phyloP scores from a whole-genome alignment of 2,329 filamentous ascomycete genomes.

The Alternaria infectoria region DNA sequence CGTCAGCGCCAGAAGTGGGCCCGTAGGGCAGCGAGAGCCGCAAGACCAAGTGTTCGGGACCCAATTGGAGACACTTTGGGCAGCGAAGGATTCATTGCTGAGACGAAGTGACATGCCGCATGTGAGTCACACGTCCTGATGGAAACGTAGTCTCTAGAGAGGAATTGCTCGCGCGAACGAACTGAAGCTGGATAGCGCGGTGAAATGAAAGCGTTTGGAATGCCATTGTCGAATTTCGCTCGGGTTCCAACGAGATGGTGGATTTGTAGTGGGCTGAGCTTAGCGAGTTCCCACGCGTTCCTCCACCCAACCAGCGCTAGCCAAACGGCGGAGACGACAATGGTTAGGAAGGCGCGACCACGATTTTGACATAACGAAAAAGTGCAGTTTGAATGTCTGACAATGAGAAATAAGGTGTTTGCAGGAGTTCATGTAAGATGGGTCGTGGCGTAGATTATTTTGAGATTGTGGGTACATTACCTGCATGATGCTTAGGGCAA shows the following conservation, averaged over 20 bases:
- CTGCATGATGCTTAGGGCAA: neutral
- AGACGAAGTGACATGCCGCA: conserved; percentile 8
- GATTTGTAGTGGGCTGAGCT: conserved; percentile 17
- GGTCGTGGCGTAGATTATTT: neutral
- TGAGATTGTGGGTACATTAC: neutral
- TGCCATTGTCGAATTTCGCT: conserved; percentile 1
- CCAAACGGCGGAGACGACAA: conserved; percentile 13
- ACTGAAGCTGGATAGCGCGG: conserved; percentile 16
- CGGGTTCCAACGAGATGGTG: neutral
- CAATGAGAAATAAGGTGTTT: neutral
- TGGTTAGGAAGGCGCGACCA: neutral
- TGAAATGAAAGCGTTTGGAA: neutral
- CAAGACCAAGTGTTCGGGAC: conserved; percentile 24
- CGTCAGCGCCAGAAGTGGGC: conserved; percentile 30
- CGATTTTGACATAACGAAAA: neutral
- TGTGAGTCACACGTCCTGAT: conserved; percentile 30
- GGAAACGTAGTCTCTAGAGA: conserved; percentile 13
- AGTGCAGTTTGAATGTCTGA: neutral
- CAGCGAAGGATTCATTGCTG: conserved; percentile 25
- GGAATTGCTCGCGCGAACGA: conserved; percentile 4
- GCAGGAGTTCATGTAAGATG: neutral
- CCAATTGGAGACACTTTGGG: conserved; percentile 33
- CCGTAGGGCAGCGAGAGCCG: conserved; percentile 37
- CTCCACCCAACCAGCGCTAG: conserved; percentile 21
- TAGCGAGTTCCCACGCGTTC: conserved; percentile 30